phyloP scores from a whole-genome alignment of 257 asterid species.

The Euphrasia confusa region DNA sequence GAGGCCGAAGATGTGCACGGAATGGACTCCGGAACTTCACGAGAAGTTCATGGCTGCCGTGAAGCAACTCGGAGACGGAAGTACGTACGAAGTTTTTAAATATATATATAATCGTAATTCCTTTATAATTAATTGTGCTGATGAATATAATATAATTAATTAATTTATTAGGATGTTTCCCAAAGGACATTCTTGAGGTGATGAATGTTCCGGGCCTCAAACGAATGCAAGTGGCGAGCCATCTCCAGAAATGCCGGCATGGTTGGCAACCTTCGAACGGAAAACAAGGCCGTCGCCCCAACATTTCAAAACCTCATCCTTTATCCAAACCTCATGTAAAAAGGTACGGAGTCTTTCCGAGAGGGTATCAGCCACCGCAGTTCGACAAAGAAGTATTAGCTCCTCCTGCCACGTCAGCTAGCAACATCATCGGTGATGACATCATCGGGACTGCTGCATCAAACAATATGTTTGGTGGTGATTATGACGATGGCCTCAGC shows the following conservation, averaged over 20 bases:
- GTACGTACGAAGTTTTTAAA: slow-evolving; percentile 1
- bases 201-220: slow-evolving; percentile 37
- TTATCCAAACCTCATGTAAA: neutral
- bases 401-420: no score
- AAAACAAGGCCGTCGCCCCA: slow-evolving; percentile 7
- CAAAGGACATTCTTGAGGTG: slow-evolving; percentile 28
- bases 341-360: slow-evolving; percentile 22
- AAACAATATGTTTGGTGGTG: neutral
- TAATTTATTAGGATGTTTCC: slow-evolving; percentile 31
- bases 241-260: slow-evolving; percentile 33
- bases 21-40: slow-evolving; percentile 31
- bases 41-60: slow-evolving; percentile 31
- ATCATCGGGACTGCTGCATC: neutral
- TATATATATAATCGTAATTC: neutral
- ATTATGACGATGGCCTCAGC: no score
- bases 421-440: no score
- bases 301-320: slow-evolving; percentile 1
- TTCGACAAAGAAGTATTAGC: neutral
- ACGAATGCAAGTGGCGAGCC: slow-evolving; percentile 40
- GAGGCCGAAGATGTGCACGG: slow-evolving; percentile 26
- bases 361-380: slow-evolving; percentile 13
- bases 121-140: neutral
- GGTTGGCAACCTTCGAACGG: slow-evolving; percentile 24
- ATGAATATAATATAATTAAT: neutral
- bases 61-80: slow-evolving; percentile 30